These are phyloP conservation scores for Letharia lupina DNA, from an alignment of 495 filamentous ascomycete species.

Conservation along the genomic window DNA sequence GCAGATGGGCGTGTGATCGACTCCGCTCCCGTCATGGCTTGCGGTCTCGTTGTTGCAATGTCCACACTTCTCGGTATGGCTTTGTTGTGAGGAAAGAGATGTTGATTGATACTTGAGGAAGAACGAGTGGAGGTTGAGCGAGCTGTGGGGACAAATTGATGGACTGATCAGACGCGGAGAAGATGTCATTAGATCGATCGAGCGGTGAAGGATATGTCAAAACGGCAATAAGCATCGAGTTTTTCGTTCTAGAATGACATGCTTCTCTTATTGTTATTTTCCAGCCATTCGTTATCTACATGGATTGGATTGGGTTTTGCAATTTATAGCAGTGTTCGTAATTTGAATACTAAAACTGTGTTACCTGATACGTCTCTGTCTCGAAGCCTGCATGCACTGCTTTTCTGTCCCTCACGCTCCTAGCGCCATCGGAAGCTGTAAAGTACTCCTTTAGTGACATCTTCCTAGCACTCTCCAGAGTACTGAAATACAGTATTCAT, in stretches of 20 bases:
- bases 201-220: constrained; percentile 2
- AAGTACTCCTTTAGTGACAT: background rate
- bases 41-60: constrained; percentile 45
- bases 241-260: constrained; percentile 14
- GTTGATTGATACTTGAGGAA: background rate
- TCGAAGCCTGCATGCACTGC: background rate
- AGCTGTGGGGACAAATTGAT: background rate
- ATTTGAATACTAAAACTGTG: background rate
- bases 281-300: constrained; percentile 6
- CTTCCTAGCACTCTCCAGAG: background rate
- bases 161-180: background rate
- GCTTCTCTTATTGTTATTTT: constrained; percentile 7
- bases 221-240: constrained; percentile 9
- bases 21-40: constrained; percentile 44
- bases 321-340: constrained; percentile 7
- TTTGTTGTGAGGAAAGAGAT: constrained; percentile 38
- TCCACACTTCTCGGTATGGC: constrained; percentile 59
- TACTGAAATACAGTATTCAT: background rate
- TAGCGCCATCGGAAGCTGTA: background rate
- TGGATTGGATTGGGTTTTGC: constrained; percentile 3
- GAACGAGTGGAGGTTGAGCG: background rate
- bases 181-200: background rate
- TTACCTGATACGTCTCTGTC: background rate
- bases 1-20: constrained; percentile 36
- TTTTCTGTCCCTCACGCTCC: background rate